Percentiles rank a stretch among this genome's conserved stretches.
Evolutionary conservation across 2,329 filamentous ascomycete genomes (phyloP).

Genomic region (Aspergillus novoparasiticus): DNA sequence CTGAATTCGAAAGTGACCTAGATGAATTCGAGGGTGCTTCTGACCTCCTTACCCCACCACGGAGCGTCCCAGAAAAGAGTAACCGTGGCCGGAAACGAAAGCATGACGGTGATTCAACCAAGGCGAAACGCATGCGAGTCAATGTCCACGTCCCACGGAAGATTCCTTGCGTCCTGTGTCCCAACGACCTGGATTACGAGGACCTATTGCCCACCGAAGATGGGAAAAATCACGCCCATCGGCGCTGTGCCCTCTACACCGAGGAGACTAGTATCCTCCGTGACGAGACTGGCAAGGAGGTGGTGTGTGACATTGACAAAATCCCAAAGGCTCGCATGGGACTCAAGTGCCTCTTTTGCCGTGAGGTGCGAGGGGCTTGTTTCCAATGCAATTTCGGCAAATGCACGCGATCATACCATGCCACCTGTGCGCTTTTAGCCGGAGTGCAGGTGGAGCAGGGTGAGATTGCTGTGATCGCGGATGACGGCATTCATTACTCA

Average conservation of each 20-base stretch:
- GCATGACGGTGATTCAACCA: conserved; percentile 57
- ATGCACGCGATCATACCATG: conserved; percentile 89
- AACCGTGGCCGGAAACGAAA: conserved; percentile 70
- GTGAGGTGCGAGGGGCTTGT: conserved; percentile 91
- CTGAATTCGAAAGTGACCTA: conserved; percentile 62
- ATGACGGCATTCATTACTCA: conserved; percentile 90
- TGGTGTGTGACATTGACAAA: conserved; percentile 74
- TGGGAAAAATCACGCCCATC: conserved; percentile 77
- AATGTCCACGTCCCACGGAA: conserved; percentile 70
- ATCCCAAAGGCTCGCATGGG: conserved; percentile 87
- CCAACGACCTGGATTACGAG: conserved; percentile 81
- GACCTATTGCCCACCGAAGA: conserved; percentile 86
- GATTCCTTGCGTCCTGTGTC: conserved; percentile 87
- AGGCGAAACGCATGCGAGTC: conserved; percentile 76
- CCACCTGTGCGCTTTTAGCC: conserved; percentile 88
- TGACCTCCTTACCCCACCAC: conserved; percentile 76
- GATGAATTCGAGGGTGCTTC: conserved; percentile 64
- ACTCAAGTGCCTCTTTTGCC: conserved; percentile 92
- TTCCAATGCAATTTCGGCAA: conserved; percentile 97
- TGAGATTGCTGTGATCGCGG: conserved; percentile 80
- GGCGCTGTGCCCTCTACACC: conserved; percentile 85
- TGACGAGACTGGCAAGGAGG: conserved; percentile 68
- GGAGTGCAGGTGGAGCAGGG: conserved; percentile 90
- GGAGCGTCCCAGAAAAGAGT: conserved; percentile 72
- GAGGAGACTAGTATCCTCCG: conserved; percentile 86